Base-by-base conservation (phyloP, 192 early-diverging fungal species). In the Podochytrium sp. region DNA sequence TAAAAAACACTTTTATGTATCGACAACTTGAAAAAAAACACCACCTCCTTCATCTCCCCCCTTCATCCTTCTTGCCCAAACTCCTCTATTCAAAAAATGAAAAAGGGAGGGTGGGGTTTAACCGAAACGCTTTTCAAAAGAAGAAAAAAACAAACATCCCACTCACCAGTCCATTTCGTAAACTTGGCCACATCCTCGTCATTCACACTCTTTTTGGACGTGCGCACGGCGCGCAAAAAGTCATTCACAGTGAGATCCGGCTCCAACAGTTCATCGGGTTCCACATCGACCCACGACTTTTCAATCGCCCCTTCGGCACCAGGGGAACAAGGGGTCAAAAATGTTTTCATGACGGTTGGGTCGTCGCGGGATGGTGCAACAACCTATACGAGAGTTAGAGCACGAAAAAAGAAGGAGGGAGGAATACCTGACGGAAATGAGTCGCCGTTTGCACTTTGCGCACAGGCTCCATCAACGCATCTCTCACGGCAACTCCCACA, bases 391-490 rank as follows among this genome's bases (percentile, higher is more conserved):
- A 23, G 29, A 16, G 34, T 32, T 53, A 14, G 30, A 14, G 42
- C 37, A 43, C 49, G 52, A 60, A 27, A 83, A 78, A 23, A 49
- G 51, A 53, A 56, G 42, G 30, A 30, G 34, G 30, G 40, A 6
- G 5, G 40, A 67, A 47, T 74, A 91, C 91, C 75, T 86, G 81
- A 80, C 93, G 93, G 78, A 97, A 98, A 77, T 97, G 95, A 37
- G 94, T 97, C 33, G 95, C 93, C 64, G 86, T 80, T 79, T 97
- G 97, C 2, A 99, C 96, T 77, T 97, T 98, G 34, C 96, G 88
- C 41, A 99, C 91, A 7, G 96, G 97, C 84, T 95, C 92, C 95
- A 98, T 98, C 74, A 99, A 81, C 6, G 97, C 97, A 80, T 99
- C 97, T 2, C 95, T 86, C 12, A 98, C 97, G 23, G 95, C 88